Conservation (phyloP, 2,329 filamentous ascomycete genomes). For the Arthrocladium fulminans region DNA sequence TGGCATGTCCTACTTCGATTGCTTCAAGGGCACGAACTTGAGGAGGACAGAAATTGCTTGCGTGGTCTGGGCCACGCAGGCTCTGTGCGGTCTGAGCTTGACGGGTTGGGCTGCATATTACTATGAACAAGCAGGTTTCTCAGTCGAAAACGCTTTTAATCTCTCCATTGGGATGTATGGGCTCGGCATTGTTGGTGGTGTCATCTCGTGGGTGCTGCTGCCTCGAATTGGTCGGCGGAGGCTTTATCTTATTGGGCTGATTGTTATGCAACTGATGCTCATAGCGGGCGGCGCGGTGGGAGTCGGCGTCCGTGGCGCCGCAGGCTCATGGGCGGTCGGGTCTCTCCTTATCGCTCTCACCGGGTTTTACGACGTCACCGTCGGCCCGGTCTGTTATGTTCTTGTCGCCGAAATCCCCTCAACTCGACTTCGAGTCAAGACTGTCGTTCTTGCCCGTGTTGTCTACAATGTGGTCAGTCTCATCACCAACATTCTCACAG, state of each 20-base stretch:
- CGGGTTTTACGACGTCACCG: slow-evolving; percentile 46
- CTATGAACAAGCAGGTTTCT: slow-evolving; percentile 29
- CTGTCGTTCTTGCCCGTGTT: slow-evolving; percentile 43
- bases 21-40: slow-evolving; percentile 29
- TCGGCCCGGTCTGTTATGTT: slow-evolving; percentile 47
- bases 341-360: slow-evolving; percentile 43
- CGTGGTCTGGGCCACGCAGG: slow-evolving; percentile 26
- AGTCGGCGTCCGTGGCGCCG: slow-evolving; percentile 30
- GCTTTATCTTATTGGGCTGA: slow-evolving; percentile 30
- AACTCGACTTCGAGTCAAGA: slow-evolving; percentile 45
- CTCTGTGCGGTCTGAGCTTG: slow-evolving; percentile 27
- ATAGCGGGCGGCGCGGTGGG: slow-evolving; percentile 29
- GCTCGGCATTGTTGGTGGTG: slow-evolving; percentile 26
- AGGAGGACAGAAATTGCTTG: slow-evolving; percentile 30
- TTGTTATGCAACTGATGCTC: slow-evolving; percentile 25
- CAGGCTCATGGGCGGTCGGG: slow-evolving; percentile 29
- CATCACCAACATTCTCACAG: slow-evolving; percentile 32
- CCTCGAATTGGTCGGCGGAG: slow-evolving; percentile 28
- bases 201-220: slow-evolving; percentile 29
- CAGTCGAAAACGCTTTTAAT: slow-evolving; percentile 31
- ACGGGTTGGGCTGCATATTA: slow-evolving; percentile 28
- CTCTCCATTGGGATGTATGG: slow-evolving; percentile 32
- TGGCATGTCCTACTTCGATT: slow-evolving; percentile 29
- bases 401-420: slow-evolving; percentile 47
- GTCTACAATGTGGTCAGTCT: slow-evolving; percentile 44